Evolutionary conservation across 306 rosid species (phyloP), one percentile per base, ranked within the genome.

Genomic region (Cicer chorassanicum): DNA sequence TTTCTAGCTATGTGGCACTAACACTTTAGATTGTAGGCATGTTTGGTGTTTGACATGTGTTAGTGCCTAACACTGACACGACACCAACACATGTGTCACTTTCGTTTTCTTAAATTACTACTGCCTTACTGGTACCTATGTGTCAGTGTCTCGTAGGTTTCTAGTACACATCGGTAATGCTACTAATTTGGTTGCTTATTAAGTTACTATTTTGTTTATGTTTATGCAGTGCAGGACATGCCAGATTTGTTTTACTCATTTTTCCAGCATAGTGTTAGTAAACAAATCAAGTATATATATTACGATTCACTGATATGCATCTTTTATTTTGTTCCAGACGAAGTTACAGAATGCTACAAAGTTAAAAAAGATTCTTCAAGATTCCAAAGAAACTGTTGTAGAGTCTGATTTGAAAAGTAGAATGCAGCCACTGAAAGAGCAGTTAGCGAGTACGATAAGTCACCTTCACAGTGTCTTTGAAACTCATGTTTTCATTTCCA

Each of bases 311-410:
- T 80, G 18, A 79, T 74, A 64, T 68, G 69, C 51, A 40, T 55
- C 57, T 64, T 78, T 70, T 60, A 68, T 77, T 50, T 34, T 77
- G 72, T 82, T 84, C 46, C 90, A 95, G 99, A 70, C 98, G 1
- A 92, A 88, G 86, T 75, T 90, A 82, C 99, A 92, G 63, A 95
- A 78, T 78, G 44, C 96, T 62, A 95, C 99, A 71, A 95, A 95
- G 65, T 73, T 95, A 77, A 95, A 92, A 21, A 95, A 95, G 87
- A 88, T 95, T 81, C 96, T 92, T 34, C 99, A 92, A 89, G 99
- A 95, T 72, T 89, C 97, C 49, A 95, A 90, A 78, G 98, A 92
- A 82, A 89, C 87, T 2, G 89, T 85, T 64, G 84, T 86, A 9
- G 98, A 95, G 80, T 89, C 99, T 3, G 97, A 95, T 72, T 85